phyloP scores from a whole-genome alignment of 2,329 filamentous ascomycete species.

The Trichophyton verrucosum region DNA sequence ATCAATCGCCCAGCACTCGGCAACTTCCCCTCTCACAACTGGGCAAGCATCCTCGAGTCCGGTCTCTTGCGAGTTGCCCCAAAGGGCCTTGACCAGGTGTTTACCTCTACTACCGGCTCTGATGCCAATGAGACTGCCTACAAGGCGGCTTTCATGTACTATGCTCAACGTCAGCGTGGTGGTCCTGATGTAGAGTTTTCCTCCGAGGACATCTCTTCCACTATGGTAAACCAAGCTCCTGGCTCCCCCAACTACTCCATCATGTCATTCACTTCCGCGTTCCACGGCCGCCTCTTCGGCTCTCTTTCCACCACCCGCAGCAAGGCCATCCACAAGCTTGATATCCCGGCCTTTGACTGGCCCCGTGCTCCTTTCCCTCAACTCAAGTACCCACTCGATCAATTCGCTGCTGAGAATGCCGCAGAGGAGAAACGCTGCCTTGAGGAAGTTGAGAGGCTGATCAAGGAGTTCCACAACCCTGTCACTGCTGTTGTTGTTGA shows the following conservation, averaged over 20 bases:
- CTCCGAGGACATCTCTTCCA: constrained; percentile 56
- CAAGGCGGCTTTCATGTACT: constrained; percentile 93
- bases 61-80: constrained; percentile 74
- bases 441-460: constrained; percentile 69
- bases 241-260: constrained; percentile 72
- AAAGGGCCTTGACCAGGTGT: constrained; percentile 73
- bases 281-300: constrained; percentile 85
- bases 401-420: constrained; percentile 69
- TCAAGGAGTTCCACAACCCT: constrained; percentile 65
- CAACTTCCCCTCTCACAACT: constrained; percentile 80
- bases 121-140: constrained; percentile 91
- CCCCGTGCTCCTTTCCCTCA: constrained; percentile 75
- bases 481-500: constrained; percentile 75
- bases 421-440: constrained; percentile 68
- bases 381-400: constrained; percentile 75
- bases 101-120: constrained; percentile 78
- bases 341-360: constrained; percentile 93
- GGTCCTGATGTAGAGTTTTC: constrained; percentile 68
- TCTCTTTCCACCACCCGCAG: constrained; percentile 77
- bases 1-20: constrained; percentile 84
- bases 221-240: constrained; percentile 71
- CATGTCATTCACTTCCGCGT: constrained; percentile 74
- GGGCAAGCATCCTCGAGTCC: constrained; percentile 64
- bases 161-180: constrained; percentile 67
- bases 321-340: constrained; percentile 89